Evolutionary conservation across 257 asterid species (phyloP).

Genomic region (Fraxinus anomala): DNA sequence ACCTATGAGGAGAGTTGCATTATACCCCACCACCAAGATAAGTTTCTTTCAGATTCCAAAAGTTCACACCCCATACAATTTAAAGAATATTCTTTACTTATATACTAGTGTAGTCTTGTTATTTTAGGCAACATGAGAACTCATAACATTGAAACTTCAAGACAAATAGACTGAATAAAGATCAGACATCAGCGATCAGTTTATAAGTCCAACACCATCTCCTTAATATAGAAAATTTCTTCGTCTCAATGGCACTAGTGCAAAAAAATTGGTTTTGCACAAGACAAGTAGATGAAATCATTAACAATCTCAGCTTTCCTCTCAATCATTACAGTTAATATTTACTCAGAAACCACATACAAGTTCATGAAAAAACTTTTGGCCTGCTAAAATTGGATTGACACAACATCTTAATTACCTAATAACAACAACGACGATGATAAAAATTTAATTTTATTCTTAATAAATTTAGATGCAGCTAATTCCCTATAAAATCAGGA

Average conservation of each 20-base stretch:
- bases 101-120: neutral
- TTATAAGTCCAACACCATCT: neutral
- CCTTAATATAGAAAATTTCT: neutral
- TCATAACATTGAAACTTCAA: neutral
- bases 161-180: neutral
- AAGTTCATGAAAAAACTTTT: neutral
- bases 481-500: neutral
- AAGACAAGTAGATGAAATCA: neutral
- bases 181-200: neutral
- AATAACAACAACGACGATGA: neutral
- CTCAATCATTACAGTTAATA: neutral
- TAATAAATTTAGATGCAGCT: neutral
- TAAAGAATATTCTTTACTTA: neutral
- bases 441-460: neutral
- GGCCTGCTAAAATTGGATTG: neutral
- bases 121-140: neutral
- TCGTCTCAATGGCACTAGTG: neutral
- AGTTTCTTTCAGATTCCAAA: neutral
- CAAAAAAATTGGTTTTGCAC: neutral
- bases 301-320: neutral
- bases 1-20: neutral
- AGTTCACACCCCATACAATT: neutral
- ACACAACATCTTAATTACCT: neutral
- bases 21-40: neutral
- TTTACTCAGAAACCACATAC: neutral